Evolutionary conservation across 2,329 filamentous ascomycete genomes (phyloP), one percentile per base, ranked within the genome.

Genomic region (Blastomyces percursus): DNA sequence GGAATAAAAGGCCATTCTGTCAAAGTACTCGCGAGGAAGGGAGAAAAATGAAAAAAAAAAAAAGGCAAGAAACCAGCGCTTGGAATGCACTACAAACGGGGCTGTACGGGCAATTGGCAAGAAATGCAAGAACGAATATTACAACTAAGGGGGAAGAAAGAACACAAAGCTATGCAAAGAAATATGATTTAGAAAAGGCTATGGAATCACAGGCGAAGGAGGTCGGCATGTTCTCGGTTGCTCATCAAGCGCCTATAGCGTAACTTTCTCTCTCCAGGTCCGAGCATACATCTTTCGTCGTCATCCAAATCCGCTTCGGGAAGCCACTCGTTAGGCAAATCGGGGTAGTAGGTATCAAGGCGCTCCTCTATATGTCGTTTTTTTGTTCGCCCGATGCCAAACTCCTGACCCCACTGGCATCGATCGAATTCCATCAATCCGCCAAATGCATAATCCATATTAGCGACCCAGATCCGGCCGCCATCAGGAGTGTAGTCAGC

Each of bases 401-500:
- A 73, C 12, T 68, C 64, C 50, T 71, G 68, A 0, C 74, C 75
- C 74, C 75, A 77, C 64, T 75, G 71, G 2, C 68, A 66, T 0
- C 75, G 71, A 48, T 77, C 74, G 63, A 74, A 79, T 63, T 76
- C 72, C 76, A 79, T 77, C 48, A 79, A 74, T 1, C 77, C 77
- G 35, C 77, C 77, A 63, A 77, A 77, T 21, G 73, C 70, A 9
- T 70, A 69, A 65, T 79, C 77, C 16, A 76, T 72, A 62, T 78
- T 78, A 6, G 76, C 75, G 40, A 78, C 74, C 75, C 75, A 79
- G 64, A 79, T 73, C 8, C 68, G 67, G 12, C 70, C 66, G 6
- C 77, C 77, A 62, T 78, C 76, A 1, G 75, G 75, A 27, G 73
- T 70, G 61, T 73, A 78, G 62, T 76, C 75, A 0, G 76, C 75